Conservation (phyloP, 2,329 filamentous ascomycete species). For the Diaporthe sp. region DNA sequence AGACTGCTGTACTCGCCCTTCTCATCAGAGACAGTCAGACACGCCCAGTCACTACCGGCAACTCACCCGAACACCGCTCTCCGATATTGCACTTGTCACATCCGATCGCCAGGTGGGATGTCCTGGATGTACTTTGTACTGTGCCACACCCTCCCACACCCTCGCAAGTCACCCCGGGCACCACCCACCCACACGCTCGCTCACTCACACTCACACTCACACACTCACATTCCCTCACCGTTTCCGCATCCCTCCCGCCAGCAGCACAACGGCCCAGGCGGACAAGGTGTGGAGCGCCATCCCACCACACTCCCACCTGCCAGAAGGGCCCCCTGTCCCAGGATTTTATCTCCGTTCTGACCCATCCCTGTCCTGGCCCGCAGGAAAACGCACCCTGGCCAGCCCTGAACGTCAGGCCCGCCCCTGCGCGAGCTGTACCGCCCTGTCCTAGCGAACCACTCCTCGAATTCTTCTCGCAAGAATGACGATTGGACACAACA, state of each 20-base stretch:
- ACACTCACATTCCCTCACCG: conserved; percentile 22
- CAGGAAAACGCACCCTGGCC: conserved; percentile 20
- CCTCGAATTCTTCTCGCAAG: conserved; percentile 28
- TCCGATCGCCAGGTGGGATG: conserved; percentile 29
- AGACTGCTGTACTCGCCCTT: conserved; percentile 1
- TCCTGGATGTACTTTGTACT: conserved; percentile 25
- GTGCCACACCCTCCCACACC: conserved; percentile 22
- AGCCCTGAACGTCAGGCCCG: conserved; percentile 33
- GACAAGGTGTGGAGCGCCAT: conserved; percentile 32
- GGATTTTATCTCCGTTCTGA: conserved; percentile 33
- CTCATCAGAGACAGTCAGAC: conserved; percentile 24
- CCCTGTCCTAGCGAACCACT: conserved; percentile 34
- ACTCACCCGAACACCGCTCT: conserved; percentile 31
- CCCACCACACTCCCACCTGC: conserved; percentile 35
- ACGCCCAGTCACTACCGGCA: conserved; percentile 30
- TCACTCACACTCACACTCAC: background rate
- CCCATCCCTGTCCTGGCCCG: conserved; percentile 33
- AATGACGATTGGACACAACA: conserved; percentile 35
- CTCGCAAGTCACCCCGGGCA: conserved; percentile 3
- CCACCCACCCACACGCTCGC: background rate
- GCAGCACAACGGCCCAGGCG: conserved; percentile 17
- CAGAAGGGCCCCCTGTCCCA: conserved; percentile 31
- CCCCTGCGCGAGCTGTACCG: conserved; percentile 31
- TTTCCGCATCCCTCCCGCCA: conserved; percentile 31
- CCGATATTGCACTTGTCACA: conserved; percentile 25